Conservation (phyloP, 352 stramenopile genomes). For the Phytopythium ostracodes region DNA sequence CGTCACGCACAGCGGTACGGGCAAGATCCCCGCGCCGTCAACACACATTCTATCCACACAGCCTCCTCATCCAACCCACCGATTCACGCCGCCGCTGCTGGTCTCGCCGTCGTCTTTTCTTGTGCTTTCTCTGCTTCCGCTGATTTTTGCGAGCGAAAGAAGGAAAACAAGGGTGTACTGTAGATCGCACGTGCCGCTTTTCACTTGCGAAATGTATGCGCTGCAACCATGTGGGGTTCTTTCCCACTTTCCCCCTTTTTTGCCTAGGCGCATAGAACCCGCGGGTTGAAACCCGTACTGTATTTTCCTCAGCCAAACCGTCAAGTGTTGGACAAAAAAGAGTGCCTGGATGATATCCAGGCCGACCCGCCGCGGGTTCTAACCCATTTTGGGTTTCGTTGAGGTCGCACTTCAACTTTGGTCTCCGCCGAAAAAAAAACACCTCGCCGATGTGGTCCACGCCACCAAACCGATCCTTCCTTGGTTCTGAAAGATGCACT, state of each 20-base stretch:
- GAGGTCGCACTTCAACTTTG: not conserved
- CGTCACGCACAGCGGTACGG: not conserved
- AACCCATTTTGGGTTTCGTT: not conserved
- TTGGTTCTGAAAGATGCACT: not conserved
- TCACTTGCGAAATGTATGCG: not conserved
- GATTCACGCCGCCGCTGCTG: not conserved
- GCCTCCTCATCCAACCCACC: not conserved
- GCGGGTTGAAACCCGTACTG: not conserved
- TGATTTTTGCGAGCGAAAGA: constrained; percentile 4
- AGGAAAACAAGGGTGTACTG: not conserved
- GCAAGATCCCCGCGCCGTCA: not conserved
- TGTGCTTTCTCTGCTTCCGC: constrained; percentile 1
- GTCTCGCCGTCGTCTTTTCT: constrained; percentile 2
- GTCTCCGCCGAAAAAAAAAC: not conserved
- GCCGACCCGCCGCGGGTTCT: not conserved
- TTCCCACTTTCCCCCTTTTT: too few relatives aligned
- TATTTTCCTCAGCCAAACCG: not conserved
- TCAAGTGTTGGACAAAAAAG: not conserved
- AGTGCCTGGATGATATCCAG: not conserved
- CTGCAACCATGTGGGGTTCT: not conserved
- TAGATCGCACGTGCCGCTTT: not conserved
- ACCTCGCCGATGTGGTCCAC: not conserved
- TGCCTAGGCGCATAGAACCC: not conserved
- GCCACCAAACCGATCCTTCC: not conserved
- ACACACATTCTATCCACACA: too few relatives aligned